Percentiles rank a stretch among this genome's conserved stretches.
Conservation (phyloP, 495 filamentous ascomycete species). For the Amphirosellinia nigrospora region DNA sequence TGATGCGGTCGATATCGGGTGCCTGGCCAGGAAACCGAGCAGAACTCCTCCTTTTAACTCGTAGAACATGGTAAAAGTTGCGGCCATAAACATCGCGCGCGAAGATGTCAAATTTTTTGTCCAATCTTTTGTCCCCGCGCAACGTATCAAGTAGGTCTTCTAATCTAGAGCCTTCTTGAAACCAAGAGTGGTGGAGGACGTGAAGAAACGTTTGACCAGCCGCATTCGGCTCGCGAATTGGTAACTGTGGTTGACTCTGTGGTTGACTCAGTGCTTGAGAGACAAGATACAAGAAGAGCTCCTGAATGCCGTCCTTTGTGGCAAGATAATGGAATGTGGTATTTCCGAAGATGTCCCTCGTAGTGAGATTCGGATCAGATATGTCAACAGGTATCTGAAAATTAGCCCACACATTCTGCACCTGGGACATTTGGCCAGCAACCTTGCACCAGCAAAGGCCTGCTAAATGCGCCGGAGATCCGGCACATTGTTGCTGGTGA, state of each 20-base stretch:
- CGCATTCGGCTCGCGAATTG: constrained; percentile 40
- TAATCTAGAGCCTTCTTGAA: constrained; percentile 35
- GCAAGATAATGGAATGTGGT: constrained; percentile 53
- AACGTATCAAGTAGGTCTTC: constrained; percentile 39
- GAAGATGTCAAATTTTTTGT: constrained; percentile 41
- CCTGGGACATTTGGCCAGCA: constrained; percentile 29
- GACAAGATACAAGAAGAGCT: constrained; percentile 39
- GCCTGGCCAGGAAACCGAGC: constrained; percentile 28
- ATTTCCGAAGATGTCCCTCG: constrained; percentile 50
- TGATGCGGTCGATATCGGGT: constrained; percentile 29
- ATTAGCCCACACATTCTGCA: constrained; percentile 29
- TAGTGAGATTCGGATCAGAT: constrained; percentile 27
- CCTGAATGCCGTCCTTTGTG: constrained; percentile 37
- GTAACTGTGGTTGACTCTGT: constrained; percentile 17
- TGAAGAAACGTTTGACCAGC: constrained; percentile 58
- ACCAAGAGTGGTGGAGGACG: constrained; percentile 48
- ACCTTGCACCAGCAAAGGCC: constrained; percentile 50
- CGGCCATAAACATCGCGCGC: constrained; percentile 53
- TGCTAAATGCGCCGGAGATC: constrained; percentile 37
- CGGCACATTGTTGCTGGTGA: constrained; percentile 36
- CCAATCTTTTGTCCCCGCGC: no score
- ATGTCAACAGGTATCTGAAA: constrained; percentile 25
- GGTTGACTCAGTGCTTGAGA: constrained; percentile 26
- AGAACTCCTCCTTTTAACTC: constrained; percentile 23
- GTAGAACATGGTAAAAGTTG: constrained; percentile 50